Base-by-base conservation (phyloP, 169 alveolate species). In the Eimeria necatrix region DNA sequence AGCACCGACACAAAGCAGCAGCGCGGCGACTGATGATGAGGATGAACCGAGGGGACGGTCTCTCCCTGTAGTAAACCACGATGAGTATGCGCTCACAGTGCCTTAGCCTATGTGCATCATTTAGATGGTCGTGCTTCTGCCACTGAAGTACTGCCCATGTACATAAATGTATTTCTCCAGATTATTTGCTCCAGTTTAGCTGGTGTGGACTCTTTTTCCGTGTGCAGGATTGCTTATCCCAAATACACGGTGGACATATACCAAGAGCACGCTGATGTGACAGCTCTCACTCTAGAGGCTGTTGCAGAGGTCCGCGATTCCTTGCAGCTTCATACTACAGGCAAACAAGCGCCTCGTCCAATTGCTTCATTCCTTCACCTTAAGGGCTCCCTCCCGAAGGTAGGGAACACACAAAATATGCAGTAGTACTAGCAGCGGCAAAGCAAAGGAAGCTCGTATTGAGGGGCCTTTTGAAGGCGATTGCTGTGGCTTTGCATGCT, bases 281-380 rank as follows among this genome's bases (percentile, higher is more conserved):
- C 84, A 3, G 48, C 83, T 52, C 95, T 91, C 46, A 71, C 64
- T 7, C 88, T 74, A 48, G 95, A 74, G 84, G 95, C 95, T n/a
- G 95, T 78, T 18, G 95, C 84, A 22, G 74, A 74, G 95, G 83
- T 91, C 46, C 90, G 91, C 60, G 85, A 60, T 48, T 91, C 95
- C 41, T 49, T 91, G 59, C 95, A 91, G 91, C 87, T 91, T 7
- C 91, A 81, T 71, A 91, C 88, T 46, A 76, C 91, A 4, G 95
- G 95, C 64, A 76, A 71, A 32, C 87, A 91, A 46, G 95, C 83
- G 24, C 95, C 95, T 24, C 95, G 95, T 16, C 95, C 95, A 14
- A 78, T 91, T 26, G 95, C 95, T 0, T 91, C 95, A 32, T 91
- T 91, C 53, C 73, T 91, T 14, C 95, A 91, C 84, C 91, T 91